phyloP scores from a whole-genome alignment of 345 rosid genomes.

The Populus simonii region DNA sequence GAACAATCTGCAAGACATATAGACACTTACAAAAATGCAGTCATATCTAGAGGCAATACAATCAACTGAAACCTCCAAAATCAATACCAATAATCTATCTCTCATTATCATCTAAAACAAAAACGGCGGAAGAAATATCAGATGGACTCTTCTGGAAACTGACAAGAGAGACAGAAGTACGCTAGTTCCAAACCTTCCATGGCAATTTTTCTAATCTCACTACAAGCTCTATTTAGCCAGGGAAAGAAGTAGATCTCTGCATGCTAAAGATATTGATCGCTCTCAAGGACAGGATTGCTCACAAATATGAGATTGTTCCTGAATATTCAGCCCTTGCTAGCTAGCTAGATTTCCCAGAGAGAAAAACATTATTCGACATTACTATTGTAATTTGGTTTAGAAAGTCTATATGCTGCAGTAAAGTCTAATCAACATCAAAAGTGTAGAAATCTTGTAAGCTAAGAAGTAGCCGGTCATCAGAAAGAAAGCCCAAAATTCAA shows the following conservation, averaged over 20 bases:
- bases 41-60: not conserved
- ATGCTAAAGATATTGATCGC: not conserved
- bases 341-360: not conserved
- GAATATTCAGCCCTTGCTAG: not conserved
- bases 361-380: not conserved
- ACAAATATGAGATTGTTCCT: not conserved
- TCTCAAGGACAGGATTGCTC: not conserved
- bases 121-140: not conserved
- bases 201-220: not conserved
- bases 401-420: not conserved
- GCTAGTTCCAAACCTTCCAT: not conserved
- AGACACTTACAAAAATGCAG: not conserved
- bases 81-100: not conserved
- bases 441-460: not conserved
- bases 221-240: not conserved
- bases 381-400: not conserved
- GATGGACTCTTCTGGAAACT: not conserved
- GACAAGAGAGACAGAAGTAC: not conserved
- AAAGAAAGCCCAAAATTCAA: constrained; percentile 14
- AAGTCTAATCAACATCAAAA: not conserved
- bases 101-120: not conserved
- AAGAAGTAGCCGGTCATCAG: not conserved
- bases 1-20: constrained; percentile 74
- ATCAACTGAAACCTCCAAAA: not conserved
- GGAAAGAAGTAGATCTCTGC: not conserved